These are phyloP conservation scores for Aquilaria agallochum DNA, from an alignment of 441 rosid species.

Conservation along the genomic window DNA sequence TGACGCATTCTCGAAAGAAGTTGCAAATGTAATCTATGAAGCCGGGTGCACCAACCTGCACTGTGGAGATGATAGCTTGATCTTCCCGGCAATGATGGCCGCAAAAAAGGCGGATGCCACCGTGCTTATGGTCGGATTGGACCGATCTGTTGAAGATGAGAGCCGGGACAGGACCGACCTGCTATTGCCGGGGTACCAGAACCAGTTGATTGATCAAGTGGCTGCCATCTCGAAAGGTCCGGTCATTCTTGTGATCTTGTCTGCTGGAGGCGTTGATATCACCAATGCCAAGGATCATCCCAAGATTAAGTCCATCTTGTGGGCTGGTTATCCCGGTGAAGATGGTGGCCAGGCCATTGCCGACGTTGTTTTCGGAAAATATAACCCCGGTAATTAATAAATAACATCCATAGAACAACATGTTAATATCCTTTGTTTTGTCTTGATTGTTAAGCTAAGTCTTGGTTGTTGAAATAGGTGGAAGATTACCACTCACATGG, in stretches of 20 bases:
- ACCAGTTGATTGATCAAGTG: neutral
- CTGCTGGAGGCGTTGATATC: constrained; percentile 22
- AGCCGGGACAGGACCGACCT: too few relatives aligned
- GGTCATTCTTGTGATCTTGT: constrained; percentile 20
- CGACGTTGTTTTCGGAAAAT: constrained; percentile 18
- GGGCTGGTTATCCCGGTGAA: constrained; percentile 30
- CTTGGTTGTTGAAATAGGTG: constrained; percentile 10
- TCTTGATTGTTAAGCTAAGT: neutral
- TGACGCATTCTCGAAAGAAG: too few relatives aligned
- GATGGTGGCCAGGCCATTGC: constrained; percentile 21
- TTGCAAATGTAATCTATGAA: too few relatives aligned
- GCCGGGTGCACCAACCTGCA: too few relatives aligned
- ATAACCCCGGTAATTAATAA: constrained; percentile 14
- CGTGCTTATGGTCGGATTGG: too few relatives aligned
- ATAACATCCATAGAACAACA: too few relatives aligned
- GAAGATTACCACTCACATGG: neutral
- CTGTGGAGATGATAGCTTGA: too few relatives aligned
- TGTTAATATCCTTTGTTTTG: neutral
- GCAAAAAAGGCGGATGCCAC: too few relatives aligned
- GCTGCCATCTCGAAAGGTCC: constrained; percentile 17
- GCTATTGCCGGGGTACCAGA: too few relatives aligned
- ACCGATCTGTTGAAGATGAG: too few relatives aligned
- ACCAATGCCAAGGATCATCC: constrained; percentile 10
- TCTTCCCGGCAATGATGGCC: too few relatives aligned
- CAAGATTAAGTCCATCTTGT: constrained; percentile 13